phyloP scores from a whole-genome alignment of 2,329 filamentous ascomycete species.

The Fusarium sp. region DNA sequence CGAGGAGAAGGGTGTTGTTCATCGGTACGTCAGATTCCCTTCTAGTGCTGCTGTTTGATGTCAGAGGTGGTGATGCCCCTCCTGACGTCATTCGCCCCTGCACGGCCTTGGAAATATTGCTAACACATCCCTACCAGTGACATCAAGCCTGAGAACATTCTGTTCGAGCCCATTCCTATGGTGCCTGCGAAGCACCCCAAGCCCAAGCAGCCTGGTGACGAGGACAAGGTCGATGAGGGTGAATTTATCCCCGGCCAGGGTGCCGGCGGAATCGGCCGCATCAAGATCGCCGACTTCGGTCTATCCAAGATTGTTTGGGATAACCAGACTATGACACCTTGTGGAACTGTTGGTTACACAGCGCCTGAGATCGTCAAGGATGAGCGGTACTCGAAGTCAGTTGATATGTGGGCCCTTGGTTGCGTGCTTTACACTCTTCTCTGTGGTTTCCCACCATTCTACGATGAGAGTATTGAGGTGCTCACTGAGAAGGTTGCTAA shows the following conservation, averaged over 20 bases:
- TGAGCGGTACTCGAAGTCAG: conserved; percentile 97
- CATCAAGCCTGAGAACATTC: conserved; percentile 97
- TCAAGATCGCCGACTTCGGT: conserved; percentile 98
- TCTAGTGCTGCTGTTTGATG: conserved; percentile 1
- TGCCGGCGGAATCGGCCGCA: conserved; percentile 88
- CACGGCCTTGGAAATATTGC: conserved; percentile 33
- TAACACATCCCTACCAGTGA: conserved; percentile 70
- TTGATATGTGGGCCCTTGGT: conserved; percentile 99
- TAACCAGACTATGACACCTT: conserved; percentile 98
- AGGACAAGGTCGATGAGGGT: conserved; percentile 97
- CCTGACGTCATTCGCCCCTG: conserved; percentile 48
- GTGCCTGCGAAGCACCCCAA: conserved; percentile 84
- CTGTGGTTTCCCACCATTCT: conserved; percentile 97
- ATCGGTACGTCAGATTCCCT: conserved; percentile 75
- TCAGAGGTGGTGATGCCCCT: conserved; percentile 42
- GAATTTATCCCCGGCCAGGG: conserved; percentile 88
- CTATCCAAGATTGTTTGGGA: conserved; percentile 99
- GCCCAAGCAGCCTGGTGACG: conserved; percentile 86
- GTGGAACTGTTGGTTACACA: conserved; percentile 97
- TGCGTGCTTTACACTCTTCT: conserved; percentile 97
- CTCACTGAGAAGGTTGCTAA: conserved; percentile 97
- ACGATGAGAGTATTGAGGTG: conserved; percentile 97
- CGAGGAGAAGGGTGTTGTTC: conserved; percentile 93
- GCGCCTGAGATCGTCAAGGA: conserved; percentile 99
- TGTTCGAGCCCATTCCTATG: conserved; percentile 89